Base-by-base conservation (phyloP, 225 moss, liverwort and hornwort genomes). In the Polytrichum formosum region DNA sequence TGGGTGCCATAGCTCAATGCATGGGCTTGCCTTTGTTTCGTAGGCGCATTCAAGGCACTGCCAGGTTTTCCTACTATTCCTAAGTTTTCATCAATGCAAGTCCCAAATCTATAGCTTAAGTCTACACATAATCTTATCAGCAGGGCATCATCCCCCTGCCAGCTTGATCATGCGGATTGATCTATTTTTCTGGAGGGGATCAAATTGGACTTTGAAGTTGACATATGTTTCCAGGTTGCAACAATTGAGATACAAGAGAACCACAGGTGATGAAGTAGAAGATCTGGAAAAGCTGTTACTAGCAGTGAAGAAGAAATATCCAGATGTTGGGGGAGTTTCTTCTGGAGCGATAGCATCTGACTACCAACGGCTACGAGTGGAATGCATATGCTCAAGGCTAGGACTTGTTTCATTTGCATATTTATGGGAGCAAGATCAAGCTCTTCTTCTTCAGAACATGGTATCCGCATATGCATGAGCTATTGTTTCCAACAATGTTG, bases 261-360 rank as follows among this genome's bases (percentile, higher is more conserved):
- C 94, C 7, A 61, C 33, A 16, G 98, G 94, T 53, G 98, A 98
- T 67, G 94, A 98, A 81, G 98, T 98, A 29, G 98, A 98, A 75
- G 98, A 98, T 77, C 73, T 98, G 70, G 98, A 91, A 79, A 82
- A 79, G 70, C 82, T 98, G 29, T 73, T 98, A 17, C 73, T 80
- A 73, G 91, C 88, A 35, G 94, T 98, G 27, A 91, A 91, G 76
- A 81, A 61, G 65, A 79, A 70, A 74, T 73, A 86, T 73, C 94
- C 98, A 18, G 85, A 82, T 28, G 61, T 94, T 61, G 76, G 77
- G 77, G 98, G 88, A 63, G 98, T 98, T 7, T 94, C 85, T 16
- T 89, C 90, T 7, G 98, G 98, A 73, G 98, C 94, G 25, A 98
- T 98, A 70, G 94, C 92, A 54, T 98, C 98, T 66, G 91, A 98